Conservation (phyloP, 1,139 yeast genomes). For the Ogataea hybrid region DNA sequence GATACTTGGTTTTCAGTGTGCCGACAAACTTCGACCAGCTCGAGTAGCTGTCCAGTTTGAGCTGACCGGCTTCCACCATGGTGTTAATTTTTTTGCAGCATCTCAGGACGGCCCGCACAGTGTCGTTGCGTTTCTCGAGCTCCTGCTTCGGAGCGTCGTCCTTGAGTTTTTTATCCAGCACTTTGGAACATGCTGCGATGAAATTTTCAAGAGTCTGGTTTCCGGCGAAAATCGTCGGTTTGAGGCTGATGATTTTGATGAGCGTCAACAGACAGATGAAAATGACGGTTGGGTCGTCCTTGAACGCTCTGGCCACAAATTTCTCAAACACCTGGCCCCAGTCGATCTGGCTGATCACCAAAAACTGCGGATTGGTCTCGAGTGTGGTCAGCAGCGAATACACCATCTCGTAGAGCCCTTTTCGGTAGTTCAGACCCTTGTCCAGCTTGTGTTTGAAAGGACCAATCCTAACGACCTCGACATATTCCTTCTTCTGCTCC, state of each 20-base stretch:
- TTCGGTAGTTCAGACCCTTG: conserved; percentile 73
- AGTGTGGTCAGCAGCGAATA: conserved; percentile 46
- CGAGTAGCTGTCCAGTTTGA: conserved; percentile 20
- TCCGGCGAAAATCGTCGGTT: conserved; percentile 21
- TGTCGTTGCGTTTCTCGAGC: conserved; percentile 43
- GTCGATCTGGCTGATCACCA: conserved; percentile 29
- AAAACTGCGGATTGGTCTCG: conserved; percentile 29
- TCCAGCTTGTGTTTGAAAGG: conserved; percentile 84
- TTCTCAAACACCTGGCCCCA: conserved; percentile 30
- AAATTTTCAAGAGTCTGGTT: conserved; percentile 26
- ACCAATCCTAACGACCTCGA: conserved; percentile 76
- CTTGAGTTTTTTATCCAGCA: conserved; percentile 38
- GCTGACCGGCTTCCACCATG: conserved; percentile 18
- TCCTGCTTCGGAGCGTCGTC: conserved; percentile 52
- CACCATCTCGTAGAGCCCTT: conserved; percentile 68
- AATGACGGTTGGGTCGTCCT: conserved; percentile 46
- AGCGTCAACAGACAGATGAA: conserved; percentile 40
- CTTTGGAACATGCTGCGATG: conserved; percentile 33
- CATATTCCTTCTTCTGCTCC: conserved; percentile 51
- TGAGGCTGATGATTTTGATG: conserved; percentile 33
- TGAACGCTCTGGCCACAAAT: conserved; percentile 38
- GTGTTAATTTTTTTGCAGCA: conserved; percentile 25
- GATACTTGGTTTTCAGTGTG: conserved; percentile 17
- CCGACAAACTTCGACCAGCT: conserved; percentile 24
- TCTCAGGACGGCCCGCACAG: conserved; percentile 29